These are phyloP conservation scores for Metschnikowia shivogae DNA, from an alignment of 805 yeast species.

Conservation along the genomic window DNA sequence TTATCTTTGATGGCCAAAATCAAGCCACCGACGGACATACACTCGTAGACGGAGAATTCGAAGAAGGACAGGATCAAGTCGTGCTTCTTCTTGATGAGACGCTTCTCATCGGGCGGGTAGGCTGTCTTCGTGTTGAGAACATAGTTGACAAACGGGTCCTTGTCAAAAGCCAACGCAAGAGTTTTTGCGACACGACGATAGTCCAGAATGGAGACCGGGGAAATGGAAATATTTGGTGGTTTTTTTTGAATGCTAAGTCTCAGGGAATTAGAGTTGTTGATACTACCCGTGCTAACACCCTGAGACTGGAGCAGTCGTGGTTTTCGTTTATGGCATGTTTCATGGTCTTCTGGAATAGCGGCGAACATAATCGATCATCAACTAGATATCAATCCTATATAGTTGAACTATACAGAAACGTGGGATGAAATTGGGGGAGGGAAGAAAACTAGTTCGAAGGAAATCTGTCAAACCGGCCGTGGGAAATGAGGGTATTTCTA, in stretches of 20 bases:
- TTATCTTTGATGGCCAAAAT: conserved; percentile 47
- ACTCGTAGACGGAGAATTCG: conserved; percentile 51
- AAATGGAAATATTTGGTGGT: conserved; percentile 14
- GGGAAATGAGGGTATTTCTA: conserved; percentile 1
- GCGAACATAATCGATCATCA: conserved; percentile 21
- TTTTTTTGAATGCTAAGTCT: conserved; percentile 19
- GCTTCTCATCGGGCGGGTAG: conserved; percentile 12
- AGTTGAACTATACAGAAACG: conserved; percentile 1
- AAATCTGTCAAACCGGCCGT: not conserved
- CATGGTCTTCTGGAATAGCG: conserved; percentile 31
- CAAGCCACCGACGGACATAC: conserved; percentile 47
- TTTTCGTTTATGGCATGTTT: conserved; percentile 27
- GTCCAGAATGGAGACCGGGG: conserved; percentile 29
- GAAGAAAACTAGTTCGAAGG: not conserved
- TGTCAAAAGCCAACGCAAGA: conserved; percentile 48
- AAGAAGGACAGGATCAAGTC: conserved; percentile 47
- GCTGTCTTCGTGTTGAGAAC: conserved; percentile 34
- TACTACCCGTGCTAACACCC: conserved; percentile 22
- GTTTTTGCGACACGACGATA: conserved; percentile 55
- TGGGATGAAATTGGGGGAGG: not conserved
- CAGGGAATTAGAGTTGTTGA: conserved; percentile 21
- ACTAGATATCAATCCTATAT: conserved; percentile 1
- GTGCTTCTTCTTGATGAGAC: conserved; percentile 29
- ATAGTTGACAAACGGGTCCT: conserved; percentile 52
- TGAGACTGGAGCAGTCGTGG: conserved; percentile 40